Percentiles rank a stretch among this genome's conserved stretches.
Evolutionary conservation across 2,329 filamentous ascomycete genomes (phyloP).

Genomic region (Balansia obtecta): DNA sequence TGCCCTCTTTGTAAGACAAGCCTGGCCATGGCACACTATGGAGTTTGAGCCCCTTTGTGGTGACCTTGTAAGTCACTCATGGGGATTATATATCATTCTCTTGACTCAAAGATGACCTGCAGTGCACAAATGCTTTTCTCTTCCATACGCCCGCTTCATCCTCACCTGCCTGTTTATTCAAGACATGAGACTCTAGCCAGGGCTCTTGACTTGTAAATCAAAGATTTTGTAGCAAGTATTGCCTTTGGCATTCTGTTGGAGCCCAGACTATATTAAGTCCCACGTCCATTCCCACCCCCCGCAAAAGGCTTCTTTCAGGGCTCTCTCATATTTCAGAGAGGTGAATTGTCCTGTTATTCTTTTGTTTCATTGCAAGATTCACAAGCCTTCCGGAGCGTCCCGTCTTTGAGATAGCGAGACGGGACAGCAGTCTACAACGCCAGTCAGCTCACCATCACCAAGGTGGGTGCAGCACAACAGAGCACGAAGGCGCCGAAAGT

Average conservation of each 20-base stretch:
- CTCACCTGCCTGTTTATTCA: not conserved
- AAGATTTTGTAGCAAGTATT: not conserved
- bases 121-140: slow-evolving; percentile 1
- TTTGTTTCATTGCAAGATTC: not conserved
- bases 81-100: slow-evolving; percentile 2
- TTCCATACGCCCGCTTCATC: not conserved
- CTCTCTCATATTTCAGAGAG: not conserved
- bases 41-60: slow-evolving; percentile 1
- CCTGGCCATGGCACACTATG: slow-evolving; percentile 6
- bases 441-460: slow-evolving; percentile 5
- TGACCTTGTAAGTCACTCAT: slow-evolving; percentile 2
- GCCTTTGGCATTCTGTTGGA: not conserved
- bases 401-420: slow-evolving; percentile 4
- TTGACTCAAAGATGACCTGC: slow-evolving; percentile 4
- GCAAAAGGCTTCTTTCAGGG: not conserved
- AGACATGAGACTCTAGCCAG: not conserved
- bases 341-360: not conserved
- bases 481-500: not conserved
- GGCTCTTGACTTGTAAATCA: not conserved
- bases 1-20: not conserved
- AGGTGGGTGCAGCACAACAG: slow-evolving; percentile 10
- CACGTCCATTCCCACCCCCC: not conserved
- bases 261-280: slow-evolving; percentile 1
- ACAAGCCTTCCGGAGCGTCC: not conserved
- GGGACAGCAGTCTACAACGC: not conserved